These are phyloP conservation scores for Lactarius sanguifluus DNA, from an alignment of 768 basidiomycete genomes.

Conservation along the genomic window DNA sequence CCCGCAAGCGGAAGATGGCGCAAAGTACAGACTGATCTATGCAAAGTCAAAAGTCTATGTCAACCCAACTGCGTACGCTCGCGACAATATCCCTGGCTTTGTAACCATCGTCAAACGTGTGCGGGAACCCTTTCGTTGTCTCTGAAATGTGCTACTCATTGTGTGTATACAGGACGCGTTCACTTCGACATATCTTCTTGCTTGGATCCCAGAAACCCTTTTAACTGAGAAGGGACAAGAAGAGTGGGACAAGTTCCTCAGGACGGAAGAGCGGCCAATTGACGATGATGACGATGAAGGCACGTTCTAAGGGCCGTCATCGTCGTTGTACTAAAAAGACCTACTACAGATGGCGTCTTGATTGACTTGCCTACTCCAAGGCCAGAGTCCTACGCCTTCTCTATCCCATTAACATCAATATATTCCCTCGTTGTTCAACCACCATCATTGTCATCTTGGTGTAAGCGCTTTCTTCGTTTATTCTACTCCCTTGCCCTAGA, in stretches of 20 bases:
- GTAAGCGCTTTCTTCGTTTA: constrained; percentile 41
- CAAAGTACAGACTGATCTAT: constrained; percentile 73
- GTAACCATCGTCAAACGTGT: constrained; percentile 89
- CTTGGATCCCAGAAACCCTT: constrained; percentile 91
- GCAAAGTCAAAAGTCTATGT: constrained; percentile 95
- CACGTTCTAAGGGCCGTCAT: constrained; percentile 36
- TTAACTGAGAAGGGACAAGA: constrained; percentile 76
- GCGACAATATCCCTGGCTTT: constrained; percentile 95
- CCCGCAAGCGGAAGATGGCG: constrained; percentile 47
- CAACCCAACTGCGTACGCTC: constrained; percentile 86
- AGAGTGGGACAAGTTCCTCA: constrained; percentile 90
- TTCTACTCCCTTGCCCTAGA: constrained; percentile 1
- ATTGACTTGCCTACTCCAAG: constrained; percentile 81
- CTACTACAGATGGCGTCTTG: constrained; percentile 66
- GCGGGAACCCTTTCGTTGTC: constrained; percentile 34
- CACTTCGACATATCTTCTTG: constrained; percentile 76
- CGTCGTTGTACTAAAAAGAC: constrained; percentile 15
- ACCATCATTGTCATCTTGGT: constrained; percentile 83
- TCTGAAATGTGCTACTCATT: constrained; percentile 25
- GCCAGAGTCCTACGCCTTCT: constrained; percentile 92
- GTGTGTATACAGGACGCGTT: constrained; percentile 55
- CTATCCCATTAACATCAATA: constrained; percentile 85
- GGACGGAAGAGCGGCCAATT: constrained; percentile 67
- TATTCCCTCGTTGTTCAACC: constrained; percentile 87
- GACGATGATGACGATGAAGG: constrained; percentile 73